A percentile compares a stretch with the other conserved stretches of the same genome.
Conservation (phyloP, 441 rosid species). For the Gossypium trilobum region DNA sequence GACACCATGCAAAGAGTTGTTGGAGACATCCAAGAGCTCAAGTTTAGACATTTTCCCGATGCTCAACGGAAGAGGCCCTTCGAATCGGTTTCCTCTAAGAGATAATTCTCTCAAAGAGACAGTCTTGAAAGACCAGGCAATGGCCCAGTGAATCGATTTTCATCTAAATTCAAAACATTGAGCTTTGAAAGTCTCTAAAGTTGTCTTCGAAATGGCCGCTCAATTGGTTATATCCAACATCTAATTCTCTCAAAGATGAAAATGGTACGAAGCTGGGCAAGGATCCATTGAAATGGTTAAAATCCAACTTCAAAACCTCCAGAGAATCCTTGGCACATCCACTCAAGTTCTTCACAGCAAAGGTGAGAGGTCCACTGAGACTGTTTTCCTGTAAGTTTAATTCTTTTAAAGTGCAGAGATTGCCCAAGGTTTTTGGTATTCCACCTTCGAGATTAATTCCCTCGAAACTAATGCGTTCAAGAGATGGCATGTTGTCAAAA, state of each 20-base stretch:
- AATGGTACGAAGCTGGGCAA: background rate
- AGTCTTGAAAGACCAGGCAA: background rate
- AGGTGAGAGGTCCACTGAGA: background rate
- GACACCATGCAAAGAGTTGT: background rate
- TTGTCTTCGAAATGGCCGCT: background rate
- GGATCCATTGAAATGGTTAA: background rate
- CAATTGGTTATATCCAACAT: background rate
- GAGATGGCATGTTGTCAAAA: conserved; percentile 2
- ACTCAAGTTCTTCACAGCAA: background rate
- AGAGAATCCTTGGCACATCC: background rate
- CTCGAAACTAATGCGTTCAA: background rate
- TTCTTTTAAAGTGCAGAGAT: background rate
- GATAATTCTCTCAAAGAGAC: background rate
- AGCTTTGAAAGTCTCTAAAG: background rate
- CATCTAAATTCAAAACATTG: background rate
- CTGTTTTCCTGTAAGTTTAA: background rate
- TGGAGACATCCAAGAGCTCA: background rate
- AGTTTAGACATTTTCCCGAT: background rate
- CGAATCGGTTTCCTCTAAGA: background rate
- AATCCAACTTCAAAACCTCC: background rate
- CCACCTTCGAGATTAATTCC: background rate
- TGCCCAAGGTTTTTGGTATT: background rate
- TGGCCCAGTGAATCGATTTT: background rate
- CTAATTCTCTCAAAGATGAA: background rate
- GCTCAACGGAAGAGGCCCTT: background rate